Percentiles rank a stretch among this genome's conserved stretches.
These are phyloP conservation scores for Gonapodya sp. DNA, from an alignment of 192 early-diverging fungal species.

Conservation along the genomic window DNA sequence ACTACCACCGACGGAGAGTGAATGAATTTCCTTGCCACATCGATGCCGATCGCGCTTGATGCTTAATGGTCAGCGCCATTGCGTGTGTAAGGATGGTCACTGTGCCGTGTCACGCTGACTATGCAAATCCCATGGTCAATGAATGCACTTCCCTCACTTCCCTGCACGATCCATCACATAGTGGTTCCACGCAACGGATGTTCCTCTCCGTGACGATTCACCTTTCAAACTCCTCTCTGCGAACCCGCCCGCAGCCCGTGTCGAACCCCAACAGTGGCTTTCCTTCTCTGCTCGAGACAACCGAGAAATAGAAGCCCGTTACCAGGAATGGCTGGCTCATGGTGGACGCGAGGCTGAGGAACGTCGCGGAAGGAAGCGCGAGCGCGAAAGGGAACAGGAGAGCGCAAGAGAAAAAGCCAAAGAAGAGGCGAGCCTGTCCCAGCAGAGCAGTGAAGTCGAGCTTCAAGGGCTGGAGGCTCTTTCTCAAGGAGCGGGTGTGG, in stretches of 20 bases:
- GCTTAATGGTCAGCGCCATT: too few relatives aligned
- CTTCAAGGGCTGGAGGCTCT: not conserved
- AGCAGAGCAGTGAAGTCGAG: not conserved
- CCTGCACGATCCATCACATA: not conserved
- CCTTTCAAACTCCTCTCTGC: constrained; percentile 26
- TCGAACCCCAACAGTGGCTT: not conserved
- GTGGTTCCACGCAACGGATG: constrained; percentile 42
- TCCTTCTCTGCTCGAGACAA: not conserved
- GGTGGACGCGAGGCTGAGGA: not conserved
- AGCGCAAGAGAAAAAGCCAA: not conserved
- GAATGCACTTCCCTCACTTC: not conserved
- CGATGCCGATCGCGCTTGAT: too few relatives aligned
- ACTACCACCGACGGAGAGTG: too few relatives aligned
- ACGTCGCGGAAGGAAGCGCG: not conserved
- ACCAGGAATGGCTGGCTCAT: not conserved
- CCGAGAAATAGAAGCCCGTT: not conserved
- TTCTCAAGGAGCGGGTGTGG: not conserved
- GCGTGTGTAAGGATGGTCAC: too few relatives aligned
- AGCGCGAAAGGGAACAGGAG: not conserved
- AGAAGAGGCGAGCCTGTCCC: not conserved
- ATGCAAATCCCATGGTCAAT: not conserved
- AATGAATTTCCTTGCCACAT: too few relatives aligned
- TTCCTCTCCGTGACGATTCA: constrained; percentile 31
- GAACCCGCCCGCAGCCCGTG: constrained; percentile 10
- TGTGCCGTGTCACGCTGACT: too few relatives aligned